Evolutionary conservation across 2,329 filamentous ascomycete genomes (phyloP).

Genomic region (Aschersonia sp.): DNA sequence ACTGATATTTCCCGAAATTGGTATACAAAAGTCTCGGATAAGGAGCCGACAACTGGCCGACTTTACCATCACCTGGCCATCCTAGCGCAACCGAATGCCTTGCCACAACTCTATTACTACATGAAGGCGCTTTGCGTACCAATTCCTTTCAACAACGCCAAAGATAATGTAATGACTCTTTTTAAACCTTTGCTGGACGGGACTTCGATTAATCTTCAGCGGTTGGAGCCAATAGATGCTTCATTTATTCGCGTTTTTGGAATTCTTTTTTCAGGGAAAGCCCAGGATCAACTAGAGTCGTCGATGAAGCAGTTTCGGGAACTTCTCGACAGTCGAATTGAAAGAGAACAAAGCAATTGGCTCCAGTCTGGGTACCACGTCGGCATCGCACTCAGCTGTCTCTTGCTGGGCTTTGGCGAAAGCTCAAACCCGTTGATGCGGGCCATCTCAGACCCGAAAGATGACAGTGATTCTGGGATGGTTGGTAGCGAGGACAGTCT

Average conservation of each 20-base stretch:
- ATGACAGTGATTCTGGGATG: conserved; percentile 11
- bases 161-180: conserved; percentile 55
- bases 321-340: conserved; percentile 43
- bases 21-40: conserved; percentile 73
- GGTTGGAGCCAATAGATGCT: conserved; percentile 31
- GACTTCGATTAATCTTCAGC: conserved; percentile 14
- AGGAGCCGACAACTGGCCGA: conserved; percentile 58
- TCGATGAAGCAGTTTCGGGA: conserved; percentile 34
- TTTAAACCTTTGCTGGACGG: conserved; percentile 42
- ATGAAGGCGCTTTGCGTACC: conserved; percentile 54
- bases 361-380: conserved; percentile 29
- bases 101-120: conserved; percentile 63
- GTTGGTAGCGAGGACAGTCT: conserved; percentile 11
- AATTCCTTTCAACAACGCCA: conserved; percentile 51
- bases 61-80: conserved; percentile 85
- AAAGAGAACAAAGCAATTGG: conserved; percentile 32
- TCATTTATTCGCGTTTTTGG: conserved; percentile 51
- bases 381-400: conserved; percentile 16
- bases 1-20: conserved; percentile 64
- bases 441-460: conserved; percentile 15
- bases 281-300: conserved; percentile 27
- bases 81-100: conserved; percentile 50
- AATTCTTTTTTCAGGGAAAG: conserved; percentile 42
- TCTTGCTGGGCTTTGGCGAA: conserved; percentile 18
- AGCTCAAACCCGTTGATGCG: conserved; percentile 32